Evolutionary conservation across 805 yeast species (phyloP).

Genomic region (Yarrowia deformans): DNA sequence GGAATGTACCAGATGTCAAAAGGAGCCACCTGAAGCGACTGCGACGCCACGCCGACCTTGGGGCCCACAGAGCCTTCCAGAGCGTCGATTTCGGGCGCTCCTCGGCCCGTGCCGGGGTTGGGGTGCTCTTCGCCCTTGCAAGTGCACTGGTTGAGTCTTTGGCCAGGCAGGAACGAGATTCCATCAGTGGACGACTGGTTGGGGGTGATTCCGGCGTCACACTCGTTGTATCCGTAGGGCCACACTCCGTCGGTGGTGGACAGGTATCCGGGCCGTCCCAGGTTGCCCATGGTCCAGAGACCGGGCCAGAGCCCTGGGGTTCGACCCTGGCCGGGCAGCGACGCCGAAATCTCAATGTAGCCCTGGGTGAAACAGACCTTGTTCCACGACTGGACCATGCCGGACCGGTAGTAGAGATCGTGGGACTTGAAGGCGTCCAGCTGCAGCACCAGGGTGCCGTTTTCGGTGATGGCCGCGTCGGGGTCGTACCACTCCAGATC

Average conservation of each 20-base stretch:
- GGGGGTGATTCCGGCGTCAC: slow-evolving; percentile 95
- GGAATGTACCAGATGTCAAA: slow-evolving; percentile 94
- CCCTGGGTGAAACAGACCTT: slow-evolving; percentile 90
- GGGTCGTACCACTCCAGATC: slow-evolving; percentile 97
- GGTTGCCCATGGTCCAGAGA: slow-evolving; percentile 91
- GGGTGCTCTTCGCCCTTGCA: slow-evolving; percentile 89
- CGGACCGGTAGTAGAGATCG: slow-evolving; percentile 81
- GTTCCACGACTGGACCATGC: slow-evolving; percentile 94
- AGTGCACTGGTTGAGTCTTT: slow-evolving; percentile 75
- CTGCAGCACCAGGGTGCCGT: slow-evolving; percentile 72
- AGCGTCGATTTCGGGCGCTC: slow-evolving; percentile 95
- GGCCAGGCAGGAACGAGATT: slow-evolving; percentile 85
- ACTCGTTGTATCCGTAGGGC: slow-evolving; percentile 88
- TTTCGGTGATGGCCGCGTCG: slow-evolving; percentile 78
- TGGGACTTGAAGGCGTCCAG: slow-evolving; percentile 87
- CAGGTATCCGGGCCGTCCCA: slow-evolving; percentile 89
- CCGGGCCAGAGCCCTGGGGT: slow-evolving; percentile 95
- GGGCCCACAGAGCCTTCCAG: slow-evolving; percentile 77
- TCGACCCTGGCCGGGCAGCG: slow-evolving; percentile 79
- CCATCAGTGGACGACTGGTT: slow-evolving; percentile 93
- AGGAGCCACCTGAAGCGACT: slow-evolving; percentile 92
- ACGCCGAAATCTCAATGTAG: slow-evolving; percentile 73
- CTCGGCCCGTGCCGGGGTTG: slow-evolving; percentile 84
- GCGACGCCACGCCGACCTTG: slow-evolving; percentile 77
- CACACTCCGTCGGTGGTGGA: slow-evolving; percentile 92